These are phyloP conservation scores for Neurospora crassa DNA, from an alignment of 2,329 filamentous ascomycete genomes.

Conservation along the genomic window DNA sequence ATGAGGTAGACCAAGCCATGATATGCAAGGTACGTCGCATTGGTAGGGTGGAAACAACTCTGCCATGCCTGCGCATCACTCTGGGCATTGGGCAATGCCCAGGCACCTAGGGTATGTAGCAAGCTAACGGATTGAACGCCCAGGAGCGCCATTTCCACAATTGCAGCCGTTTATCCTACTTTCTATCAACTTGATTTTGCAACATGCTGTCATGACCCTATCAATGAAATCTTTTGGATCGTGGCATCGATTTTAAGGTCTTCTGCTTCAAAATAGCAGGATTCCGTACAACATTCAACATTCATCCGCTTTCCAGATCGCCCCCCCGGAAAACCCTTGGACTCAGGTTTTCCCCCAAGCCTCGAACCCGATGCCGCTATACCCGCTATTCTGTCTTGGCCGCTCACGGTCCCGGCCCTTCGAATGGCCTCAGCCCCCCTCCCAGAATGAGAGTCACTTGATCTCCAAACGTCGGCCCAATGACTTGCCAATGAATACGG, in stretches of 20 bases:
- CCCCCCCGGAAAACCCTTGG: not conserved
- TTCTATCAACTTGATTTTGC: not conserved
- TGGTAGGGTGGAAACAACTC: not conserved
- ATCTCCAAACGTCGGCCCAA: not conserved
- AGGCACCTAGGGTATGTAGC: too few relatives aligned
- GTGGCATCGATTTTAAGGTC: not conserved
- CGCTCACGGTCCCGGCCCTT: not conserved
- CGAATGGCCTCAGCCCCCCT: not conserved
- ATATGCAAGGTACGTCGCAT: not conserved
- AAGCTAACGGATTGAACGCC: not conserved
- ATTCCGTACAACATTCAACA: not conserved
- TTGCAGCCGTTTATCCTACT: not conserved
- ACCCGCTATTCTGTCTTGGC: not conserved
- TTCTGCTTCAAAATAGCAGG: not conserved
- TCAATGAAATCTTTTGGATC: not conserved
- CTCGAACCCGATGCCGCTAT: not conserved
- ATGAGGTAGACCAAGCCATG: not conserved
- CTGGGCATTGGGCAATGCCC: not conserved
- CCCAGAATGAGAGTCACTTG: not conserved
- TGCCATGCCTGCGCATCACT: not conserved
- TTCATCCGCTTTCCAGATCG: not conserved
- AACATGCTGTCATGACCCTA: not conserved
- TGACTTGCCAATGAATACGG: not conserved
- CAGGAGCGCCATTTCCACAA: not conserved
- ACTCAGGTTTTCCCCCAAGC: not conserved